A percentile compares a stretch with the other conserved stretches of the same genome.
phyloP scores from a whole-genome alignment of 1,139 yeast genomes.

The Chernovozyma aurita region DNA sequence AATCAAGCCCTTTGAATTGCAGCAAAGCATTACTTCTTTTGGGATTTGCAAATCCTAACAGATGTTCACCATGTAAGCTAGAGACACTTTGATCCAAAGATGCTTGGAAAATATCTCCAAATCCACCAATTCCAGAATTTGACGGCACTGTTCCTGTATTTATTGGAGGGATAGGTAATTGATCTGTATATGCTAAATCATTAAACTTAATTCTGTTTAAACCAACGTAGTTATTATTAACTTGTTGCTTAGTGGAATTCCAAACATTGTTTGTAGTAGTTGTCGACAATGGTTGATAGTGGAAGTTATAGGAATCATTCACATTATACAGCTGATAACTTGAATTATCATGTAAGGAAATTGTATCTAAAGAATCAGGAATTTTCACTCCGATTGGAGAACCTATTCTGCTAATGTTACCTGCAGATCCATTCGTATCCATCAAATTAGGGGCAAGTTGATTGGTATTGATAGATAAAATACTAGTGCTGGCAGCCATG shows the following conservation, averaged over 20 bases:
- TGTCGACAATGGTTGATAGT: constrained; percentile 5
- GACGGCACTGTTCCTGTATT: neutral
- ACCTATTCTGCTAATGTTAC: constrained; percentile 1
- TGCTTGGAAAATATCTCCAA: constrained; percentile 6
- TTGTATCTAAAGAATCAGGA: neutral
- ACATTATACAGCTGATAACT: constrained; percentile 1
- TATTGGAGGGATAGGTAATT: neutral
- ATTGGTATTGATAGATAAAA: neutral
- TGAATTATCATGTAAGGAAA: neutral
- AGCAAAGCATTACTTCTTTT: constrained; percentile 5
- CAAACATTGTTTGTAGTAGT: constrained; percentile 4
- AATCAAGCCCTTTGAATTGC: constrained; percentile 7
- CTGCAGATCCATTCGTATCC: neutral
- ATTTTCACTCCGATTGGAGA: constrained; percentile 3
- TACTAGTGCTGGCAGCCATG: neutral
- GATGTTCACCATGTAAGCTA: constrained; percentile 5
- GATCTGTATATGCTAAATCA: constrained; percentile 4
- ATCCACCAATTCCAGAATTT: neutral
- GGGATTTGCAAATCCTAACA: constrained; percentile 4
- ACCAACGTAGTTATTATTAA: constrained; percentile 5
- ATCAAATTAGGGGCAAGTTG: neutral
- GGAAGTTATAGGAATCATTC: constrained; percentile 1
- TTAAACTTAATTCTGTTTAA: too few relatives aligned
- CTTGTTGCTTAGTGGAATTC: constrained; percentile 1
- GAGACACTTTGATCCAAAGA: constrained; percentile 7